Conservation (phyloP, 208 protist genomes). For the Trypanosoma melophagium region DNA sequence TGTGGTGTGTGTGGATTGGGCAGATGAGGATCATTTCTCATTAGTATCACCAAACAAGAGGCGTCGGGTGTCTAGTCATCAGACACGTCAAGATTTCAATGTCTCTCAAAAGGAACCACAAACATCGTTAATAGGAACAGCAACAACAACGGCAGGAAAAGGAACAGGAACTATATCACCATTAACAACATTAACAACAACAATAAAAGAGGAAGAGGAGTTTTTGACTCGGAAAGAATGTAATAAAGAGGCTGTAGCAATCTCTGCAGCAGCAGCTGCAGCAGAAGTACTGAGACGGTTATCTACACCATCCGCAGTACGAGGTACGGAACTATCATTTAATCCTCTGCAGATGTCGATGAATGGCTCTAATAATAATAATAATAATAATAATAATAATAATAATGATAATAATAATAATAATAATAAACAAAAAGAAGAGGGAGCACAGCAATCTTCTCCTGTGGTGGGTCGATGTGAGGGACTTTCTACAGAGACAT, state of each 20-base stretch:
- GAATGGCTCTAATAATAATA: not conserved
- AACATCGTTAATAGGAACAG: too few relatives aligned
- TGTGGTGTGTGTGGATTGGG: constrained; percentile 59
- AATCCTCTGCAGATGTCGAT: not conserved
- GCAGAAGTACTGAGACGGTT: not conserved
- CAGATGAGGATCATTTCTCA: constrained; percentile 23
- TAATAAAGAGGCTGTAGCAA: not conserved
- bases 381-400: not conserved
- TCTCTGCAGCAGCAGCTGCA: constrained; percentile 2
- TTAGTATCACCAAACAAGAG: constrained; percentile 15
- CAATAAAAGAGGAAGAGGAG: not conserved
- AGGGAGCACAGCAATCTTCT: not conserved
- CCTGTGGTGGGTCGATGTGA: constrained; percentile 25
- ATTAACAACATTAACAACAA: not conserved
- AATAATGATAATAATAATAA: not conserved
- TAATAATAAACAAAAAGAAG: constrained; percentile 4
- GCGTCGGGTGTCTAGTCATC: not conserved
- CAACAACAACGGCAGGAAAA: too few relatives aligned
- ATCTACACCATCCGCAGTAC: not conserved
- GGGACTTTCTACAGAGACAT: constrained; percentile 40
- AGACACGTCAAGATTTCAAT: too few relatives aligned
- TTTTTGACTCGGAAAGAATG: constrained; percentile 5
- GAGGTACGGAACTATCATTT: not conserved
- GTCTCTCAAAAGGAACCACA: too few relatives aligned
- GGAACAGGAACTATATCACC: too few relatives aligned